Percentiles rank a stretch among this genome's conserved stretches.
phyloP scores from a whole-genome alignment of 2,329 filamentous ascomycete genomes.

The Ilyonectria mors-panacis region DNA sequence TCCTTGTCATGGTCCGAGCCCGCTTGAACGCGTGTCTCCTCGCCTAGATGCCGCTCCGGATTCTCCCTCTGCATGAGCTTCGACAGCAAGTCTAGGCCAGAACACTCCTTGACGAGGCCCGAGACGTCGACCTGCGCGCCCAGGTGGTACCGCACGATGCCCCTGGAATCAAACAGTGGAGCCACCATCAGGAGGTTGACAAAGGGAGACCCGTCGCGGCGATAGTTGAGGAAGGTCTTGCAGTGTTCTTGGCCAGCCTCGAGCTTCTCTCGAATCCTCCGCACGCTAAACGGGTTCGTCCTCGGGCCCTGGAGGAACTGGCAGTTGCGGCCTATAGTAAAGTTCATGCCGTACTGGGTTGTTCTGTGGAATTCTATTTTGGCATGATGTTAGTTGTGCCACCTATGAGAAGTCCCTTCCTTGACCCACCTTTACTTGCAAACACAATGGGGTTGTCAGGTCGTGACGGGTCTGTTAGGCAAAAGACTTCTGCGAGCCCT shows the following conservation, averaged over 20 bases:
- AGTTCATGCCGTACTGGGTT: conserved; percentile 81
- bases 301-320: conserved; percentile 83
- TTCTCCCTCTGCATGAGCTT: conserved; percentile 57
- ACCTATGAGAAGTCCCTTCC: fast-evolving
- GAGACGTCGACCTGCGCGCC: conserved; percentile 82
- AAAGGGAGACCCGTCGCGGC: conserved; percentile 81
- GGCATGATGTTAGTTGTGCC: conserved; percentile 9
- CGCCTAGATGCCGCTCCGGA: conserved; percentile 40
- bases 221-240: conserved; percentile 83
- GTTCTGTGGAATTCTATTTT: conserved; percentile 78
- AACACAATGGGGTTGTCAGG: conserved; percentile 84
- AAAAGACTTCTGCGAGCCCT: conserved; percentile 83
- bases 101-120: conserved; percentile 76
- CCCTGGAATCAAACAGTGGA: conserved; percentile 77
- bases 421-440: conserved; percentile 75
- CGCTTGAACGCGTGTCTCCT: conserved; percentile 26
- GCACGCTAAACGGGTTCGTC: conserved; percentile 75
- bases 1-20: conserved; percentile 55
- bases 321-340: conserved; percentile 83
- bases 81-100: conserved; percentile 74
- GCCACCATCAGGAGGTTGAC: conserved; percentile 85
- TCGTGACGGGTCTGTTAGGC: conserved; percentile 80
- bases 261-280: conserved; percentile 73
- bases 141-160: conserved; percentile 76
- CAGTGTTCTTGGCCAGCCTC: conserved; percentile 77